These are phyloP conservation scores for Eustoma russellianum DNA, from an alignment of 257 asterid genomes.

Conservation along the genomic window DNA sequence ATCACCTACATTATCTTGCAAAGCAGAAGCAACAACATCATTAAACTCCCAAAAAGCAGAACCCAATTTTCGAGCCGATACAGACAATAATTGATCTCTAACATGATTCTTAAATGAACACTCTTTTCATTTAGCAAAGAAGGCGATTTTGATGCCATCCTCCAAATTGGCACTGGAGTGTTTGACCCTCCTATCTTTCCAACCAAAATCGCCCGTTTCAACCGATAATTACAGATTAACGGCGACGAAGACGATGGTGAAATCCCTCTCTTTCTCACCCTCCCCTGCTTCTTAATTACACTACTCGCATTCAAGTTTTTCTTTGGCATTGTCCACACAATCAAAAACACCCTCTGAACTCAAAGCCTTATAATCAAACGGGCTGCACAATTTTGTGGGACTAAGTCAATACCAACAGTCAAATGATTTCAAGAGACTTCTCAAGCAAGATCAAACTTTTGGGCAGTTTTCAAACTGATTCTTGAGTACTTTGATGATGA, in stretches of 20 bases:
- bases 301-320: conserved; percentile 50
- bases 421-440: no score
- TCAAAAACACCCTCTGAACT: not conserved
- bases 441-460: conserved; percentile 13
- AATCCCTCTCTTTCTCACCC: conserved; percentile 77
- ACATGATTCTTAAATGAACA: conserved; percentile 32
- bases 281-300: conserved; percentile 49
- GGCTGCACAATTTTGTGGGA: no score
- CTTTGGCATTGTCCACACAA: conserved; percentile 41
- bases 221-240: conserved; percentile 44
- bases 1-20: conserved; percentile 33
- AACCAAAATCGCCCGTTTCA: conserved; percentile 67
- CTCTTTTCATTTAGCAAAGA: conserved; percentile 37
- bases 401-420: no score
- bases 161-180: conserved; percentile 85
- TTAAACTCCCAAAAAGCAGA: conserved; percentile 85
- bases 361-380: conserved; percentile 11
- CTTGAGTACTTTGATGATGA: conserved; percentile 14
- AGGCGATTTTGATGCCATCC: conserved; percentile 57
- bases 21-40: conserved; percentile 43
- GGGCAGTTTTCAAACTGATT: conserved; percentile 14
- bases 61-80: conserved; percentile 76
- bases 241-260: conserved; percentile 80
- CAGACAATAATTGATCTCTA: conserved; percentile 35
- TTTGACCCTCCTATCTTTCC: conserved; percentile 75